Conservation (phyloP, 164 flowering plant genomes). For the Vitis rotundifolia region DNA sequence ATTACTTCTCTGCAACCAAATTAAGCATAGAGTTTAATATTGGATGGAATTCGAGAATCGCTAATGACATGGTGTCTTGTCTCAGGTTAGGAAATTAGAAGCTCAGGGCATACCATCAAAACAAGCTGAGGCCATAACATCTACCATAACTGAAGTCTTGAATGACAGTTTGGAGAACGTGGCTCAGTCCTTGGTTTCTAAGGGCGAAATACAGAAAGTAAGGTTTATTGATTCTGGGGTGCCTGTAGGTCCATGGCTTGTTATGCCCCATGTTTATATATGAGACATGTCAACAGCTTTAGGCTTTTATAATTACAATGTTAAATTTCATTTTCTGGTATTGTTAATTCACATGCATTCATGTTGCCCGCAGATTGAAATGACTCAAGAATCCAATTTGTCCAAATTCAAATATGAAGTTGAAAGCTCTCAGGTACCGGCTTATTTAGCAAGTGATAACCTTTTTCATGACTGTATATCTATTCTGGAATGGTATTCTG, state of each 20-base stretch:
- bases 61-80: background rate
- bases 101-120: slow-evolving; percentile 67
- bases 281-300: background rate
- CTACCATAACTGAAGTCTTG: slow-evolving; percentile 58
- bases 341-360: no score
- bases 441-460: background rate
- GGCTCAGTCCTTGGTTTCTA: slow-evolving; percentile 60
- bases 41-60: no score
- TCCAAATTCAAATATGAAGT: slow-evolving; percentile 56
- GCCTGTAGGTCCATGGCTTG: no score
- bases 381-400: slow-evolving; percentile 54
- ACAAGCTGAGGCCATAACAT: slow-evolving; percentile 78
- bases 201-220: slow-evolving; percentile 63
- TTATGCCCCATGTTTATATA: background rate
- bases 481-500: background rate
- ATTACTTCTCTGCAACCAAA: no score
- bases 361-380: slow-evolving; percentile 34
- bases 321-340: background rate
- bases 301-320: background rate
- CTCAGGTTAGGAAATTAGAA: slow-evolving; percentile 64
- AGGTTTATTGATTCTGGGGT: slow-evolving; percentile 1
- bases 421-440: slow-evolving; percentile 57
- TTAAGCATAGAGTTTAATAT: no score
- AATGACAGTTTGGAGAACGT: slow-evolving; percentile 73
- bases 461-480: background rate